These are phyloP conservation scores for Exophiala bonariae DNA, from an alignment of 2,329 filamentous ascomycete genomes.

Conservation along the genomic window DNA sequence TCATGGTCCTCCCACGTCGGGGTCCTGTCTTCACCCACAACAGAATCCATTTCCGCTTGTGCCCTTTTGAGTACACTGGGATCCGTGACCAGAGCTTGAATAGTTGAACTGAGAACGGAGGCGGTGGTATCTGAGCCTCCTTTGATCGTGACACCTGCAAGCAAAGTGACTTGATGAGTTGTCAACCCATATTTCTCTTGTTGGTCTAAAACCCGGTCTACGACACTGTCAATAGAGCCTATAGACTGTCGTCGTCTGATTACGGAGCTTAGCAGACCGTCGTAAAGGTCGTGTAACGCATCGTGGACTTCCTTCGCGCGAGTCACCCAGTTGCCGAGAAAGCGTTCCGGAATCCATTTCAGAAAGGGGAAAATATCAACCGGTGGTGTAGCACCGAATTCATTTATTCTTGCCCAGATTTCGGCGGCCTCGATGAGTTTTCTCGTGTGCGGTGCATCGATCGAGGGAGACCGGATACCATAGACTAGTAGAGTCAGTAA, in stretches of 20 bases:
- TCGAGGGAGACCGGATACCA: constrained; percentile 35
- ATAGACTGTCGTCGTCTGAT: constrained; percentile 30
- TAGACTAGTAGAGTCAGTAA: constrained; percentile 28
- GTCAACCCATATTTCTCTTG: constrained; percentile 3
- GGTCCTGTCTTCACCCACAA: constrained; percentile 33
- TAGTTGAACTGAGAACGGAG: constrained; percentile 47
- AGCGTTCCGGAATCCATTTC: constrained; percentile 17
- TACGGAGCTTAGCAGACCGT: constrained; percentile 36
- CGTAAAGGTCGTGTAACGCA: constrained; percentile 43
- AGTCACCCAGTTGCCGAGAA: constrained; percentile 40
- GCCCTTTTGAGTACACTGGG: constrained; percentile 45
- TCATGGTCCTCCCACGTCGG: constrained; percentile 33
- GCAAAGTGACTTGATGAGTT: constrained; percentile 1
- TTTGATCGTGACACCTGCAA: constrained; percentile 15
- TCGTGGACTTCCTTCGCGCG: constrained; percentile 37
- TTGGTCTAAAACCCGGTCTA: constrained; percentile 42
- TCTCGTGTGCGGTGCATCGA: constrained; percentile 13
- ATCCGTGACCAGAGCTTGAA: constrained; percentile 50
- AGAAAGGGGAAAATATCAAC: constrained; percentile 24
- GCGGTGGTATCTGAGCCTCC: constrained; percentile 47
- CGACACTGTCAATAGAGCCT: constrained; percentile 32
- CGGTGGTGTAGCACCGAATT: constrained; percentile 20
- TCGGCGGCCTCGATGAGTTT: constrained; percentile 17
- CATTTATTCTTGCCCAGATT: constrained; percentile 18
- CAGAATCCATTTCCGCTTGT: constrained; percentile 43